Evolutionary conservation across 352 stramenopile species (phyloP).

Genomic region (Globisporangium parvum): DNA sequence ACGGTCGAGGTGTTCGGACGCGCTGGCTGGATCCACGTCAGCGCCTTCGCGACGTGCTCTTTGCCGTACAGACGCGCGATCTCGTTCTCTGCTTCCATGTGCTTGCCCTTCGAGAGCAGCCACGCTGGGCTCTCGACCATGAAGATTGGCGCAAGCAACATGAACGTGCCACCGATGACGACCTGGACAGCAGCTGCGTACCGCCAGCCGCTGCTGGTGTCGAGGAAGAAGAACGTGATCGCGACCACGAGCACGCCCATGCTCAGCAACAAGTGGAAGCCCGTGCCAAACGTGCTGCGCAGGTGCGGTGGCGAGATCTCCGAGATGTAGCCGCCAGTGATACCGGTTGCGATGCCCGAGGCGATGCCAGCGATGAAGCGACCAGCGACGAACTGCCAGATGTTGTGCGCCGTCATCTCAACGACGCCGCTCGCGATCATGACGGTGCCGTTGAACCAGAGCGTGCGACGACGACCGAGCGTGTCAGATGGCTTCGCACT

Average conservation of each 20-base stretch:
- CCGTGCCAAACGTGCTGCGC: slow-evolving; percentile 22
- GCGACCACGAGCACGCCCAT: slow-evolving; percentile 40
- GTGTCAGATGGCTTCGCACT: slow-evolving; percentile 23
- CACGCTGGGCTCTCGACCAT: slow-evolving; percentile 40
- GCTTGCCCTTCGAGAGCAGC: slow-evolving; percentile 27
- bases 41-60: slow-evolving; percentile 22
- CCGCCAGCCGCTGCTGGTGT: slow-evolving; percentile 34
- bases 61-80: slow-evolving; percentile 25
- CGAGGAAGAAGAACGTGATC: slow-evolving; percentile 51
- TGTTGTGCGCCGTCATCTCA: slow-evolving; percentile 18
- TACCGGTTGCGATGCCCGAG: slow-evolving; percentile 25
- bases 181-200: slow-evolving; percentile 16
- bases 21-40: slow-evolving; percentile 22
- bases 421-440: slow-evolving; percentile 28
- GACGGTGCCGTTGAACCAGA: slow-evolving; percentile 25
- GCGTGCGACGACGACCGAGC: slow-evolving; percentile 24
- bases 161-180: slow-evolving; percentile 22
- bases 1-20: slow-evolving; percentile 14
- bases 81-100: slow-evolving; percentile 22
- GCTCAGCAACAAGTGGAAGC: slow-evolving; percentile 39
- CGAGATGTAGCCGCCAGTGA: slow-evolving; percentile 34
- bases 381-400: slow-evolving; percentile 31
- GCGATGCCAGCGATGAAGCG: slow-evolving; percentile 32
- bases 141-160: slow-evolving; percentile 16
- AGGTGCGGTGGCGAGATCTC: slow-evolving; percentile 41